phyloP scores from a whole-genome alignment of 2,329 filamentous ascomycete species.

The Balansia obtecta region DNA sequence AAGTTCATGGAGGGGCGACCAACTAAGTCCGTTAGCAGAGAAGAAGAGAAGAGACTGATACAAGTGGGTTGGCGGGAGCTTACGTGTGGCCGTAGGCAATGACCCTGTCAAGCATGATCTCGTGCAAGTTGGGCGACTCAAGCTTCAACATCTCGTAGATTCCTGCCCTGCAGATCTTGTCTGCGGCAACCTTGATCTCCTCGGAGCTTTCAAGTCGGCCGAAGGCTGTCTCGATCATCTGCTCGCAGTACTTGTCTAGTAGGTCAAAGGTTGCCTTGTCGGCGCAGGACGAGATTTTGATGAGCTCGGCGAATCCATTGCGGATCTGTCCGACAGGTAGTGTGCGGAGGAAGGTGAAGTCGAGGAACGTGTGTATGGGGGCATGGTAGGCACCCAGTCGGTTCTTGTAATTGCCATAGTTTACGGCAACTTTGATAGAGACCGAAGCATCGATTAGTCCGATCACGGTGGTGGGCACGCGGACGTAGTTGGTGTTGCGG shows the following conservation, averaged over 20 bases:
- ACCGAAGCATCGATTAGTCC: constrained; percentile 65
- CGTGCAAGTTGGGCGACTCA: constrained; percentile 61
- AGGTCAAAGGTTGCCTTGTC: constrained; percentile 54
- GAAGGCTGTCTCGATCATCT: constrained; percentile 52
- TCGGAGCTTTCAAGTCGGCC: constrained; percentile 44
- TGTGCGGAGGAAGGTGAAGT: constrained; percentile 60
- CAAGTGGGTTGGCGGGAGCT: constrained; percentile 13
- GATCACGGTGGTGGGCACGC: constrained; percentile 62
- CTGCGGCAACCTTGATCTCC: constrained; percentile 28
- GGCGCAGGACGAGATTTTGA: constrained; percentile 63
- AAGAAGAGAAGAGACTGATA: too few species aligned
- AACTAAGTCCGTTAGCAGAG: constrained; percentile 24
- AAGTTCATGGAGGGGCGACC: constrained; percentile 62
- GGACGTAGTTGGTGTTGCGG: constrained; percentile 61
- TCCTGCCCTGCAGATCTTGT: constrained; percentile 55
- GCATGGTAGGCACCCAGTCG: constrained; percentile 62
- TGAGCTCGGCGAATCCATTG: constrained; percentile 63
- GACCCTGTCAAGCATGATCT: constrained; percentile 59
- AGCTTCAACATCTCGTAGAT: constrained; percentile 64
- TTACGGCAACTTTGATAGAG: constrained; percentile 67
- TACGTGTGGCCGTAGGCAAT: constrained; percentile 63
- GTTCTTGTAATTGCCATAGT: constrained; percentile 68
- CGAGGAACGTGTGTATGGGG: constrained; percentile 58
- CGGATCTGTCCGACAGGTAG: constrained; percentile 55
- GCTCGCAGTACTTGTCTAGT: constrained; percentile 56